Percentiles rank a stretch among this genome's conserved stretches.
Evolutionary conservation across 257 asterid genomes (phyloP).

Genomic region (Przewalskia tangutica): DNA sequence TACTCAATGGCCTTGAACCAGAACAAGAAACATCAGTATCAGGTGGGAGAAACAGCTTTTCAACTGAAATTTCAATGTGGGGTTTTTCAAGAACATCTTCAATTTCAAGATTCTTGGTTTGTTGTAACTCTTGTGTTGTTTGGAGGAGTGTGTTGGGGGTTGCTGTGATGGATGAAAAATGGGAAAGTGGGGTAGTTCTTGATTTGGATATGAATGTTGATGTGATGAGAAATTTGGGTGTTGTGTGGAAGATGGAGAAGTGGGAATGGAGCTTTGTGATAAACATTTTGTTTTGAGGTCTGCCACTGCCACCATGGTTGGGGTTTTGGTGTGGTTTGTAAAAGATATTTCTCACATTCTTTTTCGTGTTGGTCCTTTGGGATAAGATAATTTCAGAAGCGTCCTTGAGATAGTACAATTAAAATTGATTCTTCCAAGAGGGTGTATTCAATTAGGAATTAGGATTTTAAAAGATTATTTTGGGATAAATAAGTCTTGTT

Average conservation of each 20-base stretch:
- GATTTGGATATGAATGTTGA: conserved; percentile 9
- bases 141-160: conserved; percentile 32
- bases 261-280: conserved; percentile 19
- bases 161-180: conserved; percentile 5
- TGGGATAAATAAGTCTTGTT: too few species aligned
- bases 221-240: conserved; percentile 9
- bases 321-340: not conserved
- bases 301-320: not conserved
- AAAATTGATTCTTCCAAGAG: too few species aligned
- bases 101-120: not conserved
- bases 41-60: conserved; percentile 73
- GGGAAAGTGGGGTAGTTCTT: conserved; percentile 7
- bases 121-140: not conserved
- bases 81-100: conserved; percentile 15
- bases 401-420: not conserved
- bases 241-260: not conserved
- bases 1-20: conserved; percentile 28
- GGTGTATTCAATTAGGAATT: too few species aligned
- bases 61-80: conserved; percentile 39
- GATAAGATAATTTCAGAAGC: not conserved
- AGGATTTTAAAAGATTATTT: too few species aligned
- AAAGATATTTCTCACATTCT: not conserved
- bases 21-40: conserved; percentile 49
- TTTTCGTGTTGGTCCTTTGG: not conserved
- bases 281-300: conserved; percentile 13